Conservation (phyloP, 2,329 filamentous ascomycete genomes). For the Claviceps sp. region DNA sequence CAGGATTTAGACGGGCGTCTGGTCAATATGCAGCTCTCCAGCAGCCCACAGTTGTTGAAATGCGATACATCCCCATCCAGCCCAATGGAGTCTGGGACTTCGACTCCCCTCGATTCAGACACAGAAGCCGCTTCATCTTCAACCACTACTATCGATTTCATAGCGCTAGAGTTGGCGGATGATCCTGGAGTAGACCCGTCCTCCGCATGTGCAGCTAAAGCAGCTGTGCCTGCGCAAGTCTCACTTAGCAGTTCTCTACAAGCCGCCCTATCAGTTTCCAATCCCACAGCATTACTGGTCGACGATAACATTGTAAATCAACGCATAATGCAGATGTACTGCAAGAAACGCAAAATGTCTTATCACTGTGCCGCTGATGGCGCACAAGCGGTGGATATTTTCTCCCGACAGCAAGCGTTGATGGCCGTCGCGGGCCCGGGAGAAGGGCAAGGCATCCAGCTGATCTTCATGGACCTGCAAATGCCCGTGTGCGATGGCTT, state of each 20-base stretch:
- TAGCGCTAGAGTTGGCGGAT: not conserved
- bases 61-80: not conserved
- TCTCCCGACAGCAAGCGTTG: slow-evolving; percentile 10
- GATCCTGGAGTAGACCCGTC: not conserved
- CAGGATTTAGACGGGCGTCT: not conserved
- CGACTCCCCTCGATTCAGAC: not conserved
- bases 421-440: not conserved
- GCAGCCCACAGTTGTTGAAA: not conserved
- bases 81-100: not conserved
- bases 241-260: not conserved
- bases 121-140: not conserved
- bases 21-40: not conserved
- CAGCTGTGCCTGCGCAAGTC: not conserved
- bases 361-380: slow-evolving; percentile 30
- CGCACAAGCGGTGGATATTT: slow-evolving; percentile 26
- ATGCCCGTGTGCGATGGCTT: slow-evolving; percentile 18
- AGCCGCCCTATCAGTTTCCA: not conserved
- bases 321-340: slow-evolving; percentile 33
- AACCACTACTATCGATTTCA: not conserved
- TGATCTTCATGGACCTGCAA: slow-evolving; percentile 17
- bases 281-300: slow-evolving; percentile 23
- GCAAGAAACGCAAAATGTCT: slow-evolving; percentile 27
- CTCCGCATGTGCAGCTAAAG: not conserved
- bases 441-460: slow-evolving; percentile 7
- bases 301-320: slow-evolving; percentile 37